Percentiles rank a stretch among this genome's conserved stretches.
These are phyloP conservation scores for Nakaseomyces delphensis DNA, from an alignment of 1,139 yeast species.

Conservation along the genomic window DNA sequence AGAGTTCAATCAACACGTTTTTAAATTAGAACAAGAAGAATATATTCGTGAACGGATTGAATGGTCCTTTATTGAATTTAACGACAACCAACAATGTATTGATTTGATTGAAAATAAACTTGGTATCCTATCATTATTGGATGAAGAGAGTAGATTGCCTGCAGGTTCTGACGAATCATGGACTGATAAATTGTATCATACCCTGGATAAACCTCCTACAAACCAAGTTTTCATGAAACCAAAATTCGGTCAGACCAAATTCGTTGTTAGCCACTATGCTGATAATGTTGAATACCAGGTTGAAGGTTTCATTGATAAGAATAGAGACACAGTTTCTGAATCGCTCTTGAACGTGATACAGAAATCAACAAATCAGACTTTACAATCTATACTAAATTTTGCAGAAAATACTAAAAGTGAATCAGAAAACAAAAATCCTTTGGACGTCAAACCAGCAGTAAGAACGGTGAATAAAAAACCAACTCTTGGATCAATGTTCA, in stretches of 20 bases:
- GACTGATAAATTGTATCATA: slow-evolving; percentile 85
- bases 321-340: slow-evolving; percentile 96
- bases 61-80: slow-evolving; percentile 95
- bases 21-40: slow-evolving; percentile 94
- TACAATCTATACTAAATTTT: slow-evolving; percentile 52
- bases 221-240: slow-evolving; percentile 84
- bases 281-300: slow-evolving; percentile 88
- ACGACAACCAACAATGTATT: slow-evolving; percentile 97
- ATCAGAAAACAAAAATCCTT: slow-evolving; percentile 40
- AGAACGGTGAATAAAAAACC: slow-evolving; percentile 64
- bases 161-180: slow-evolving; percentile 92
- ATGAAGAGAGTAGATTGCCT: slow-evolving; percentile 94
- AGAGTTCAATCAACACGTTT: slow-evolving; percentile 95
- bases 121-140: slow-evolving; percentile 83
- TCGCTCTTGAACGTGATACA: slow-evolving; percentile 85
- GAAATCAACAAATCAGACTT: slow-evolving; percentile 56
- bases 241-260: slow-evolving; percentile 87
- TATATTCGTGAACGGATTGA: slow-evolving; percentile 87
- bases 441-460: slow-evolving; percentile 29
- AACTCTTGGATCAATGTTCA: slow-evolving; percentile 91
- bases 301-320: slow-evolving; percentile 95
- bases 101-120: slow-evolving; percentile 83
- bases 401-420: slow-evolving; percentile 37
- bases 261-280: slow-evolving; percentile 91
- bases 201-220: slow-evolving; percentile 74